Evolutionary conservation across 208 protist genomes (phyloP), one percentile per base, ranked within the genome.

Genomic region (Naegleria lovaniensis): DNA sequence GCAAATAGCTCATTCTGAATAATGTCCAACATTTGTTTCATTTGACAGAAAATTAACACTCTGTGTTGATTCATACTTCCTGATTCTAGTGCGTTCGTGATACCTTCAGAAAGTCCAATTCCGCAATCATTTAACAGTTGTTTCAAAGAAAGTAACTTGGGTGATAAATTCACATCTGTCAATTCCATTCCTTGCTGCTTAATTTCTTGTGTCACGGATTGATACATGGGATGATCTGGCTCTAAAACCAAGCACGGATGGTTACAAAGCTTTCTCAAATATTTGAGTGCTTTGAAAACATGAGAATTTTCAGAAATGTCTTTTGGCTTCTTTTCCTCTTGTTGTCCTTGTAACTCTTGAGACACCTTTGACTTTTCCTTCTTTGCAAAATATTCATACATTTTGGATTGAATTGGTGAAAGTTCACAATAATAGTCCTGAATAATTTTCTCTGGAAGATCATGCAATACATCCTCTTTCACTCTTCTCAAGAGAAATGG

Each of bases 371-470:
- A 16, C 11, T 39, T 91, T 13, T 90, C 39, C 19, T 33, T 85
- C 87, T 92, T 59, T 40, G 76, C 87, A 90, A 90, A 90, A 83
- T 85, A n/a, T 90, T 92, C 52, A 84, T 88, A 85, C 3, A 85
- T 13, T 43, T 52, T 33, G 4, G 11, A 22, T 91, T 98, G 97
- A 41, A 98, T 40, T 5, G 91, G 91, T 36, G 88, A 94, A 16
- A 97, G 67, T 33, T 96, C 92, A 92, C 94, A 96, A 91, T 96
- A 96, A 59, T 93, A 91, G 92, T 98, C 97, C 90, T 97, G 95
- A 89, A 98, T 97, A 41, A 97, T 97, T 91, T 98, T 98, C 25
- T 95, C 95, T 33, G 97, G 97, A 25, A 98, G 92, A 89, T 98
- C 96, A 38, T 92, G 29, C 0, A 98, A 91, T 33, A 98, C 97